Base-by-base conservation (phyloP, 805 yeast species). In the Candida wancherniae region DNA sequence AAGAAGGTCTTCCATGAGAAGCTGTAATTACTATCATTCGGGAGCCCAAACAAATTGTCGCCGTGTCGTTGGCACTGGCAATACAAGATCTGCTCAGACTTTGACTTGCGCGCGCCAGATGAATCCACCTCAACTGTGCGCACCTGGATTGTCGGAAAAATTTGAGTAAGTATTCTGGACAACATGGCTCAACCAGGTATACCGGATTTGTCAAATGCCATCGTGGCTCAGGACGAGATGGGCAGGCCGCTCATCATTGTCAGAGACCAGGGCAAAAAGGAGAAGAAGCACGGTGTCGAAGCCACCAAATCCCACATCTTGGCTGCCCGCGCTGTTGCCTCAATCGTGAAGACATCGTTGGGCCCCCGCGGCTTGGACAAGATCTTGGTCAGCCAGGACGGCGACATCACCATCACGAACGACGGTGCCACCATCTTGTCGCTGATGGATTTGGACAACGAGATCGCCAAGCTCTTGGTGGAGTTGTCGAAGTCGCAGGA, bases 301-400 rank as follows among this genome's bases (percentile, higher is more conserved):
- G 71, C 71, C 27, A 63, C 69, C 43, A 76, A 81, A 58, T 79
- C 90, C 24, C 97, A 92, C 58, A 88, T 90, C 33, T 69, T 86
- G 33, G 97, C 97, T 20, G 97, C 97, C 18, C 74, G 95, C 57
- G 81, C 95, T 6, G 97, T 92, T 31, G 85, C 97, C 9, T 80
- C 88, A 19, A 86, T 92, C 37, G 80, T 92, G 42, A 85, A 82
- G 54, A 84, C 97, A 1, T 86, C 96, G 1, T 67, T 92, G 42
- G 99, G 99, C 7, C 99, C 99, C 30, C 77, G 98, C 55, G 99
- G 98, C n/a, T 67, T 94, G 50, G 99, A 92, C 61, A 92, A 92
- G 67, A 92, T 92, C 50, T 71, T 92, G 45, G 84, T 92, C 43
- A 77, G 88, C 31, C 97, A 92, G 18, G 98, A 94, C 56, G 97